A percentile compares a stretch with the other conserved stretches of the same genome.
These are phyloP conservation scores for Colletotrichum tofieldiae DNA, from an alignment of 2,329 filamentous ascomycete species.

Conservation along the genomic window DNA sequence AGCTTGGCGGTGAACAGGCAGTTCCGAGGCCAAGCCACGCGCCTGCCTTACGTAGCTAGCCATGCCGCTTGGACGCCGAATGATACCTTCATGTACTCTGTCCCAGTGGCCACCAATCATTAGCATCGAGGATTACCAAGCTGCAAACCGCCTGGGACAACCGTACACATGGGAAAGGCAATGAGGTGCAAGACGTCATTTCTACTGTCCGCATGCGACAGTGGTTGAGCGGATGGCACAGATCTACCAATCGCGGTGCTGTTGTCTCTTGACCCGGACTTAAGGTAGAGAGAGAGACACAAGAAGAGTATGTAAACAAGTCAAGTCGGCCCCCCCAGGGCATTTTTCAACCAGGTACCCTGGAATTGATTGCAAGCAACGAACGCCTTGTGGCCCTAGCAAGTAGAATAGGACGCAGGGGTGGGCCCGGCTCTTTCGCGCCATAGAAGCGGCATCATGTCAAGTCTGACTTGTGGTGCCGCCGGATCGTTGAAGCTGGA, in stretches of 20 bases:
- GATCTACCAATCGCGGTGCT: background rate
- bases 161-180: background rate
- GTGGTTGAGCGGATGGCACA: background rate
- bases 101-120: background rate
- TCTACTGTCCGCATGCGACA: background rate
- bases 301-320: no score
- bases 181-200: background rate
- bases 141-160: background rate
- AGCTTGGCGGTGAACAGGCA: slow-evolving; percentile 5
- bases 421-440: no score
- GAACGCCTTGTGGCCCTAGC: background rate
- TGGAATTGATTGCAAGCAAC: background rate
- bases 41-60: background rate
- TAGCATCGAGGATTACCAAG: background rate
- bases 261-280: no score
- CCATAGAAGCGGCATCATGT: no score
- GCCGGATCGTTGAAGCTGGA: no score
- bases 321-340: no score
- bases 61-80: background rate
- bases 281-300: no score
- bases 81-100: slow-evolving; percentile 3
- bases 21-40: background rate
- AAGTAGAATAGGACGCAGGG: no score
- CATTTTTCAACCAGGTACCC: background rate
- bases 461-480: no score